Evolutionary conservation across 768 basidiomycete species (phyloP), one percentile per base, ranked within the genome.

Genomic region (Termitomyces sp.): DNA sequence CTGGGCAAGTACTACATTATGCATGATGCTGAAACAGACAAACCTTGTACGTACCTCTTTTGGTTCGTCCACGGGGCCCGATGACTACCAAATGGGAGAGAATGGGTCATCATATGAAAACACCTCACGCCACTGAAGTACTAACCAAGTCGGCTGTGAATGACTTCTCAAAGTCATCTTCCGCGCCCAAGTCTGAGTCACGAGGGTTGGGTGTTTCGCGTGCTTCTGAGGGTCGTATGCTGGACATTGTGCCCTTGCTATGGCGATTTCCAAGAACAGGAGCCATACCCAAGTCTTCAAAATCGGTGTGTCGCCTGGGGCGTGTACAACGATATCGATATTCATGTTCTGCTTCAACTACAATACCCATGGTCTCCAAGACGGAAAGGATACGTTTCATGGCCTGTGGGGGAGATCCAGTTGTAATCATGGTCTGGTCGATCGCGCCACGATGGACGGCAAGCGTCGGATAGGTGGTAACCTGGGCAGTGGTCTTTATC

Each of bases 381-480:
- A 91, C 87, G 18, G 78, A 76, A 64, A 82, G 81, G 44, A 97
- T 80, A 61, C 89, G 86, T 62, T 79, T 79, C 79, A 98, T 91
- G 9, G 95, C 91, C 55, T 86, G 84, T 0, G 82, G 77, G 11
- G 96, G 94, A 6, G 84, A 77, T 9, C 84, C 80, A 0, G 84
- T 89, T 22, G 96, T 96, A 62, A 96, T 82, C 32, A 87, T 94
- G 12, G 85, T 85, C 65, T 89, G 87, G 74, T 98, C 96, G 57
- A 96, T 90, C 1, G 96, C 89, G 62, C 95, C 95, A 60, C 90
- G 88, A 68, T 98, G 96, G 52, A 76, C 65, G 9, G 66, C 70
- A 18, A 75, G 67, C 22, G 57, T 45, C 12, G 58, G 63, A 13
- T 63, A 60, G 40, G 28, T 20, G 13, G 28, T n/a, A n/a, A n/a